phyloP scores from a whole-genome alignment of 169 alveolate genomes.

The Miamiensis avidus region DNA sequence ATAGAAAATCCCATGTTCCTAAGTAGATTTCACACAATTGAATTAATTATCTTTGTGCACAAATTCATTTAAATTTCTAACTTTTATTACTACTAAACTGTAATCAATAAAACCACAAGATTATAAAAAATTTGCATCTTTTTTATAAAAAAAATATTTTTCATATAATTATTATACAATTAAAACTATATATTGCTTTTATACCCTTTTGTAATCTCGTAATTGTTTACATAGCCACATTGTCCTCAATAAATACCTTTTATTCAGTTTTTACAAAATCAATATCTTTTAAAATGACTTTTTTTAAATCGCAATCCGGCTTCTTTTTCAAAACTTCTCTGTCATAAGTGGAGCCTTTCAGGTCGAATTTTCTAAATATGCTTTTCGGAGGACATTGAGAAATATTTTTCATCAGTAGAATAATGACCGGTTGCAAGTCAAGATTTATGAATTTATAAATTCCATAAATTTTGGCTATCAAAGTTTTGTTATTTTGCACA shows the following conservation, averaged over 20 bases:
- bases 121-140: conserved; percentile 25
- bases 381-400: neutral
- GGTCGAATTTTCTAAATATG: conserved; percentile 22
- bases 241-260: neutral
- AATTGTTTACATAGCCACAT: conserved; percentile 2
- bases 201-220: neutral
- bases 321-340: conserved; percentile 27
- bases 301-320: conserved; percentile 4
- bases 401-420: conserved; percentile 28
- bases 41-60: neutral
- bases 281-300: conserved; percentile 29
- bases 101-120: conserved; percentile 34
- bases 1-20: conserved; percentile 16
- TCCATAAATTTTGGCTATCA: conserved; percentile 33
- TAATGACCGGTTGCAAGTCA: neutral
- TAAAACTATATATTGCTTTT: neutral
- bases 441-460: conserved; percentile 12
- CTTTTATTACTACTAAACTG: conserved; percentile 23
- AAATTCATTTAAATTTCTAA: neutral
- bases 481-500: conserved; percentile 8
- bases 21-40: neutral
- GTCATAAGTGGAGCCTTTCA: conserved; percentile 36
- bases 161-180: too few species aligned
- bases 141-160: neutral
- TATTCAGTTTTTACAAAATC: conserved; percentile 32